A percentile compares a stretch with the other conserved stretches of the same genome.
phyloP scores from a whole-genome alignment of 2,329 filamentous ascomycete species.

The Fusarium sp. region DNA sequence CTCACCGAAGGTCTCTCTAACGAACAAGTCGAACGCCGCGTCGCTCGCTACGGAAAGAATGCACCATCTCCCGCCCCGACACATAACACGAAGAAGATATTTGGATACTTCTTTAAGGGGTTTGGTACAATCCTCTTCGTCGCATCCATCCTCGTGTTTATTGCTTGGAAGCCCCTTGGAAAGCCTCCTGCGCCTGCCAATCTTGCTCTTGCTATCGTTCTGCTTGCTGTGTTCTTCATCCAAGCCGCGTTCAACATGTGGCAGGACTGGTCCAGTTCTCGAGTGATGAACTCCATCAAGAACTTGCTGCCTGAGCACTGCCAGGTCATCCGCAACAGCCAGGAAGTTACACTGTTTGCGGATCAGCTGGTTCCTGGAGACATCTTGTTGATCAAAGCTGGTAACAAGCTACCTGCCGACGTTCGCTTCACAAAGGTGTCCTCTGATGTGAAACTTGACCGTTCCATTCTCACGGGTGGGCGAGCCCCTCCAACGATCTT shows the following conservation, averaged over 20 bases:
- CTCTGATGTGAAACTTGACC: constrained; percentile 80
- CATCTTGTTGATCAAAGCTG: constrained; percentile 76
- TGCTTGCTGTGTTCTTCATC: constrained; percentile 78
- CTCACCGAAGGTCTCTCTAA: constrained; percentile 31
- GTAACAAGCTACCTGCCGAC: constrained; percentile 83
- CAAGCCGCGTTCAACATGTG: constrained; percentile 80
- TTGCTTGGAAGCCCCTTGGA: constrained; percentile 83
- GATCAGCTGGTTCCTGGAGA: constrained; percentile 81
- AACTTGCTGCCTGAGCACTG: constrained; percentile 85
- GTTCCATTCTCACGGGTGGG: constrained; percentile 73
- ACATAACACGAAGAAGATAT: constrained; percentile 59
- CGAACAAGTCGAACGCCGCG: constrained; percentile 27
- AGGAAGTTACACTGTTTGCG: constrained; percentile 64
- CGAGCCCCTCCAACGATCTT: not conserved
- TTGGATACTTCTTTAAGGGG: constrained; percentile 83
- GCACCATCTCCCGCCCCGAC: constrained; percentile 36
- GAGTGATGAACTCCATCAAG: constrained; percentile 85
- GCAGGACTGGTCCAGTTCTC: constrained; percentile 83
- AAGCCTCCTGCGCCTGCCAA: constrained; percentile 80
- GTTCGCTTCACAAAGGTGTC: constrained; percentile 79
- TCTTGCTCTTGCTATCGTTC: constrained; percentile 79
- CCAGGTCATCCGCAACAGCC: constrained; percentile 74
- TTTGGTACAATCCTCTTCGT: constrained; percentile 81
- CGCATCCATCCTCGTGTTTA: constrained; percentile 80
- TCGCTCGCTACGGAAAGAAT: constrained; percentile 38